phyloP scores from a whole-genome alignment of 106 monocot genomes.

The Amphibolis antarctica region DNA sequence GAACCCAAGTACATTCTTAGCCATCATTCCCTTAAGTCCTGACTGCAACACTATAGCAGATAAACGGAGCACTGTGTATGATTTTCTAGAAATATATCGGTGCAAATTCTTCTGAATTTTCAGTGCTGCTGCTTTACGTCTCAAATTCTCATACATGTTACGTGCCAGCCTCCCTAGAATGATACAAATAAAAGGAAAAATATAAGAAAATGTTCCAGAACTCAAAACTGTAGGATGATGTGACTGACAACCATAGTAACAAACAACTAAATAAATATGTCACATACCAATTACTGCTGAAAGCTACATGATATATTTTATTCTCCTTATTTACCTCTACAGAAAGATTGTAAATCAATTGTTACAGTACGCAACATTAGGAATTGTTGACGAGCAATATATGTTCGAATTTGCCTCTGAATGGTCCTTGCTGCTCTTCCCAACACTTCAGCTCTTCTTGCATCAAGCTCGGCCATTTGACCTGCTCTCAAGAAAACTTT shows the following conservation, averaged over 20 bases:
- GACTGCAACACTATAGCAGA: slow-evolving; percentile 57
- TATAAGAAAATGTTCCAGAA: too few relatives aligned
- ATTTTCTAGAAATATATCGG: slow-evolving; percentile 33
- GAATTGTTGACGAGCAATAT: slow-evolving; percentile 63
- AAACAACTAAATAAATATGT: too few relatives aligned
- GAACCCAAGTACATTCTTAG: slow-evolving; percentile 60
- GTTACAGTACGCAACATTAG: slow-evolving; percentile 40
- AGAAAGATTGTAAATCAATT: slow-evolving; percentile 52
- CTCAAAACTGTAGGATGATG: too few relatives aligned
- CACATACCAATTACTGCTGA: not conserved
- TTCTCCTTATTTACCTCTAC: slow-evolving; percentile 43
- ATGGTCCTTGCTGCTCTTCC: slow-evolving; percentile 68
- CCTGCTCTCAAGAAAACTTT: slow-evolving; percentile 93
- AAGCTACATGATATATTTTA: not conserved
- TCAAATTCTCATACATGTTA: slow-evolving; percentile 54
- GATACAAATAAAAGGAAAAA: not conserved
- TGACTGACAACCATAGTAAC: too few relatives aligned
- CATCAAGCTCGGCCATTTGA: slow-evolving; percentile 92
- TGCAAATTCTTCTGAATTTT: slow-evolving; percentile 69
- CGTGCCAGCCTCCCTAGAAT: slow-evolving; percentile 53
- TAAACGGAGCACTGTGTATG: slow-evolving; percentile 26
- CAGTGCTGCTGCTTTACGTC: slow-evolving; percentile 56
- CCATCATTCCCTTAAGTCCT: slow-evolving; percentile 60
- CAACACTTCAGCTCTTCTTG: slow-evolving; percentile 68
- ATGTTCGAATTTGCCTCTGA: slow-evolving; percentile 70